Conservation (phyloP, 768 basidiomycete genomes). For the Pulveroboletus frians region DNA sequence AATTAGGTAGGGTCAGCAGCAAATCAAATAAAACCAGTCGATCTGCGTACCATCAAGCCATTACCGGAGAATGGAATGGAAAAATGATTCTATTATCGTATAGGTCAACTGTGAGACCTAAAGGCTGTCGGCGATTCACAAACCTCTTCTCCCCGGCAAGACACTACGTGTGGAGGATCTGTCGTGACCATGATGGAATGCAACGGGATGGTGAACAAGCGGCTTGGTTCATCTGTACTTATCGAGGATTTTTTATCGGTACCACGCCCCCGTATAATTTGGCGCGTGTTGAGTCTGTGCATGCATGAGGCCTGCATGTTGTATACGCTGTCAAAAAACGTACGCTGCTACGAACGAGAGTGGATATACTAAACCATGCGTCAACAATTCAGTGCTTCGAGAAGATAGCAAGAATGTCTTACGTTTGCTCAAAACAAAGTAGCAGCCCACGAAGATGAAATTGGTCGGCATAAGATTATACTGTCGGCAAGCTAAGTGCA, state of each 20-base stretch:
- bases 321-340: conserved; percentile 13
- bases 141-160: conserved; percentile 5
- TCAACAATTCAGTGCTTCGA: conserved; percentile 1
- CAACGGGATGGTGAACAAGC: conserved; percentile 1
- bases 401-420: conserved; percentile 20
- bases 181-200: not conserved
- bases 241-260: conserved; percentile 9
- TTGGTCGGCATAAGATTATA: conserved; percentile 52
- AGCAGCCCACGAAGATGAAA: conserved; percentile 55
- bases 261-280: conserved; percentile 25
- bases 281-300: conserved; percentile 55
- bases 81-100: not conserved
- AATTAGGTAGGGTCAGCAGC: too few relatives aligned
- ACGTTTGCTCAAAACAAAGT: conserved; percentile 66
- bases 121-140: not conserved
- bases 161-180: too few relatives aligned
- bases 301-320: conserved; percentile 9
- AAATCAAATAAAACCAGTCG: not conserved
- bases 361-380: conserved; percentile 44
- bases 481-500: conserved; percentile 28
- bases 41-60: conserved; percentile 5
- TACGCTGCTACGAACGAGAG: conserved; percentile 66
- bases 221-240: conserved; percentile 7
- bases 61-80: not conserved
- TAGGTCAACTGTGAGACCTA: not conserved